Conservation (phyloP, 805 yeast genomes). For the Spathaspora sp. region DNA sequence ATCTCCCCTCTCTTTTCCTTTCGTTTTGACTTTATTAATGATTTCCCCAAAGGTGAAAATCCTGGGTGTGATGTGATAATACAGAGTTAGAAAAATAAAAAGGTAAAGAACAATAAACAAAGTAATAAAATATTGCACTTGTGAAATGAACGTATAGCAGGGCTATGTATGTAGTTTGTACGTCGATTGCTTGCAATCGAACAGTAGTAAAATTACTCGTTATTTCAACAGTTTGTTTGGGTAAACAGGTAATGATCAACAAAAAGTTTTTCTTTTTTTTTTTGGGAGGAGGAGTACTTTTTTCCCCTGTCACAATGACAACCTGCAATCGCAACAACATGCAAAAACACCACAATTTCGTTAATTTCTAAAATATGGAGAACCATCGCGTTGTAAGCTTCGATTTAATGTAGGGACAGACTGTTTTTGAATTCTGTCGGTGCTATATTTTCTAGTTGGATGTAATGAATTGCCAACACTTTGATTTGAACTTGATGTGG, state of each 20-base stretch:
- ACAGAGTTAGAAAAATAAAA: neutral
- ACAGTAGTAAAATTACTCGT: neutral
- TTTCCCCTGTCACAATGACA: neutral
- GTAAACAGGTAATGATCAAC: neutral
- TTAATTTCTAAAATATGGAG: conserved; percentile 6
- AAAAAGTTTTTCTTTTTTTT: neutral
- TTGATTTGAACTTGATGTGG: neutral
- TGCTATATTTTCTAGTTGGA: neutral
- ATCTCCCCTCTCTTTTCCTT: neutral
- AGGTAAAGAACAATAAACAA: no score
- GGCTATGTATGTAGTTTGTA: neutral
- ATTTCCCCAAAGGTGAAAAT: neutral
- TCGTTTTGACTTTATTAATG: neutral
- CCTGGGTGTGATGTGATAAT: neutral
- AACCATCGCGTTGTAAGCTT: neutral
- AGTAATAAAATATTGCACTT: no score
- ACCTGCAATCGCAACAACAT: neutral
- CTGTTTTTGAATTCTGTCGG: neutral
- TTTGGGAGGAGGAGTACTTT: neutral
- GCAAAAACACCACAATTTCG: neutral
- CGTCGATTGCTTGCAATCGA: neutral
- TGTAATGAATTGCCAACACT: neutral
- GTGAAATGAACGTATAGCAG: no score
- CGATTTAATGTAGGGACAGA: conserved; percentile 1
- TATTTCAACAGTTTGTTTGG: neutral